phyloP scores from a whole-genome alignment of 2,329 filamentous ascomycete species.

The Arthrinium phaeospermum region DNA sequence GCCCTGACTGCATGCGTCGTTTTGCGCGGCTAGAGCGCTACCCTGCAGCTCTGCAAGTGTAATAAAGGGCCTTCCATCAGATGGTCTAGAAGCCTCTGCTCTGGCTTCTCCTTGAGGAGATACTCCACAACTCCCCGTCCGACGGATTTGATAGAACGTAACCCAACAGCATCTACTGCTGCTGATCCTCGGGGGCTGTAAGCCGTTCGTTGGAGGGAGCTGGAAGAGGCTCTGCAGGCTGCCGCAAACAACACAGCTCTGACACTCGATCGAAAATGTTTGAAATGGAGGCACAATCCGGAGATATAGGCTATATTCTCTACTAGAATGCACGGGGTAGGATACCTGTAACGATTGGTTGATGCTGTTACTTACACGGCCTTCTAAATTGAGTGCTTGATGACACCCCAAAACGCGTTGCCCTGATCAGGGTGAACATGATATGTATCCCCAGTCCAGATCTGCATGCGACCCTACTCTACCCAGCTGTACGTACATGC shows the following conservation, averaged over 20 bases:
- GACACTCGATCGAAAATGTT: background rate
- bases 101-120: background rate
- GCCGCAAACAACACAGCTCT: background rate
- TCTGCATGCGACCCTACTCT: constrained; percentile 12
- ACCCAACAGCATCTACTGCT: background rate
- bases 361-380: background rate
- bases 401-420: constrained; percentile 2
- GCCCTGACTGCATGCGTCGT: background rate
- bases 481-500: background rate
- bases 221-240: background rate
- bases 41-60: background rate
- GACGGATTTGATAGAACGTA: background rate
- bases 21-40: constrained; percentile 8
- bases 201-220: background rate
- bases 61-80: background rate
- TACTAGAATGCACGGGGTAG: background rate
- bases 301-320: constrained; percentile 1
- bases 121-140: background rate
- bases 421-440: constrained; percentile 4
- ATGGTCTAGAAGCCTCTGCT: constrained; percentile 7
- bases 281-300: background rate
- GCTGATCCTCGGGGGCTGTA: background rate
- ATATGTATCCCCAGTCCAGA: constrained; percentile 4
- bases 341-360: background rate
- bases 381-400: constrained; percentile 3